Base-by-base conservation (phyloP, 768 basidiomycete genomes). In the Boletus subparvulus region DNA sequence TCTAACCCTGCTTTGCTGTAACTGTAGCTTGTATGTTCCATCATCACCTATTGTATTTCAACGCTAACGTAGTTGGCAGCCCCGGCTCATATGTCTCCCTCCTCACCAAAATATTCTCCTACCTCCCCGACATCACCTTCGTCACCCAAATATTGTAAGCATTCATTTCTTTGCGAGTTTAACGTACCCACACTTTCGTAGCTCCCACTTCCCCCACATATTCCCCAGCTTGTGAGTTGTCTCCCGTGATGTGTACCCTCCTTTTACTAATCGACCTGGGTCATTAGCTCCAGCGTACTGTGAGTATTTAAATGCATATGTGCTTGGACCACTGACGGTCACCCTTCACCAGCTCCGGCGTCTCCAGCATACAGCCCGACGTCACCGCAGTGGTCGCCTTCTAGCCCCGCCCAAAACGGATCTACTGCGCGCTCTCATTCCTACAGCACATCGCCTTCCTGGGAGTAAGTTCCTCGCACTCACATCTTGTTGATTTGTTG, bases 71-170 rank as follows among this genome's bases (percentile, higher is more conserved):
- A 48, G 52, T 57, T 59, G 45, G 54, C 65, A 88, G 88, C 90
- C 6, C 90, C 91, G 35, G 82, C 85, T 24, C 87, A 90, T 53
- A 82, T 89, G 78, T 94, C 94, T 9, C 94, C 93, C 0, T 85
- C 94, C 5, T 94, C 92, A 32, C 94, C 94, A 8, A 91, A 88
- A 65, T 97, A 94, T 73, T 94, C 92, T 12, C 95, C 95, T 3
- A 93, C 95, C 0, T 95, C 93, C 4, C 95, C 95, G 71, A 84
- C 87, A 9, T 94, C 92, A 3, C 94, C 94, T 0, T 83, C 94
- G 3, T 95, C 93, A 36, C 95, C 95, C 53, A 91, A 89, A 82
- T 93, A 92, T 71, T 93, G 92, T 92, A 74, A 61, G 90, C 78
- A 6, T 12, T 7, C 24, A 0, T 24, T 48, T 21, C 24, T 13